Evolutionary conservation across 2,329 filamentous ascomycete genomes (phyloP).

Genomic region (Tolypocladium inflatum): DNA sequence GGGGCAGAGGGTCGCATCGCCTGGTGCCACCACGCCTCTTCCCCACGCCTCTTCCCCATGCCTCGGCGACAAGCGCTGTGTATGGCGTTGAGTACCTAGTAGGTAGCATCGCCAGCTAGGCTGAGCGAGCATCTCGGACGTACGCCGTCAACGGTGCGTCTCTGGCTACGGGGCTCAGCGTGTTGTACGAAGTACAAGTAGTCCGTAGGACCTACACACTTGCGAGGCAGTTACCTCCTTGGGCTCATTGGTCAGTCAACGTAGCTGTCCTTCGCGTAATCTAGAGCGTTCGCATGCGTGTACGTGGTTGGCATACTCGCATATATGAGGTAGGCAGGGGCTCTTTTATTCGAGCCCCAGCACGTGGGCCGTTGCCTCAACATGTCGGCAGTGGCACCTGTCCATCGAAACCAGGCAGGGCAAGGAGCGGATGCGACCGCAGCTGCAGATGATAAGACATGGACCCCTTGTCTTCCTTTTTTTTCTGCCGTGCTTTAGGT

Average conservation of each 20-base stretch:
- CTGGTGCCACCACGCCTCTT: not conserved
- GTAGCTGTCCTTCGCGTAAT: no score
- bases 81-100: not conserved
- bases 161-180: not conserved
- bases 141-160: not conserved
- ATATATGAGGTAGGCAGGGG: no score
- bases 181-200: no score
- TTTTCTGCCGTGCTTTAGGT: no score
- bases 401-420: not conserved
- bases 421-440: not conserved
- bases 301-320: no score
- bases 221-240: no score
- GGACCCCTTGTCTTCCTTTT: not conserved
- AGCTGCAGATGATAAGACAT: not conserved
- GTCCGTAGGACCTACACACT: no score
- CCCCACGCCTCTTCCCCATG: not conserved
- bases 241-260: no score
- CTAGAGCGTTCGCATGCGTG: no score
- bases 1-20: not conserved
- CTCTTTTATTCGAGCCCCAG: no score
- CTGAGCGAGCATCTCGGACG: not conserved
- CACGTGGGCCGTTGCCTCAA: no score
- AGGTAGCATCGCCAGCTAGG: not conserved
- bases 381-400: no score
- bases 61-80: not conserved